Evolutionary conservation across 2,329 filamentous ascomycete genomes (phyloP).

Genomic region (Aureobasidium sp.): DNA sequence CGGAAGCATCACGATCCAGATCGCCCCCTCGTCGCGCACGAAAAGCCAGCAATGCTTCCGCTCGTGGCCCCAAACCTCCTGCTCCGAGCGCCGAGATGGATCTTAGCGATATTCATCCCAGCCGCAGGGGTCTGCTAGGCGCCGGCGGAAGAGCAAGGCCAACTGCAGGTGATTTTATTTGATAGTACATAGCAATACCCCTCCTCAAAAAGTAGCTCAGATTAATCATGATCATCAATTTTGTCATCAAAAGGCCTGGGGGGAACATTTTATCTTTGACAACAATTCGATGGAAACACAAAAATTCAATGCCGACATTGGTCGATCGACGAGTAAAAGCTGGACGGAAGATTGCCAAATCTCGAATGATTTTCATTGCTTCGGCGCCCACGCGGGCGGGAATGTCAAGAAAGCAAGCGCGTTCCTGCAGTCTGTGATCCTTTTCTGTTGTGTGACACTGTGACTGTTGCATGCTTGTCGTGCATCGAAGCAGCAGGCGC

Average conservation of each 20-base stretch:
- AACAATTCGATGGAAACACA: neutral
- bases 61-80: neutral
- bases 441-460: neutral
- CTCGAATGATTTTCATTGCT: conserved; percentile 5
- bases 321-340: neutral
- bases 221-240: neutral
- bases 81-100: conserved; percentile 17
- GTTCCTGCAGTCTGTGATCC: conserved; percentile 7
- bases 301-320: neutral
- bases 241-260: neutral
- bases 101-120: conserved; percentile 28
- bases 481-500: neutral
- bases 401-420: neutral
- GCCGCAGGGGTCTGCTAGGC: conserved; percentile 25
- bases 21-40: conserved; percentile 2
- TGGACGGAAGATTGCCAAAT: neutral
- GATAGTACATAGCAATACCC: conserved; percentile 8
- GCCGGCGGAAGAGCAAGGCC: conserved; percentile 15
- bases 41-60: conserved; percentile 2
- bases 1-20: conserved; percentile 6
- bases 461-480: neutral
- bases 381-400: neutral
- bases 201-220: neutral
- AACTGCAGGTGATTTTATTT: conserved; percentile 11
- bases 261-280: neutral